phyloP scores from a whole-genome alignment of 1,284 basidiomycete genomes.

The Ustilago trichophora region DNA sequence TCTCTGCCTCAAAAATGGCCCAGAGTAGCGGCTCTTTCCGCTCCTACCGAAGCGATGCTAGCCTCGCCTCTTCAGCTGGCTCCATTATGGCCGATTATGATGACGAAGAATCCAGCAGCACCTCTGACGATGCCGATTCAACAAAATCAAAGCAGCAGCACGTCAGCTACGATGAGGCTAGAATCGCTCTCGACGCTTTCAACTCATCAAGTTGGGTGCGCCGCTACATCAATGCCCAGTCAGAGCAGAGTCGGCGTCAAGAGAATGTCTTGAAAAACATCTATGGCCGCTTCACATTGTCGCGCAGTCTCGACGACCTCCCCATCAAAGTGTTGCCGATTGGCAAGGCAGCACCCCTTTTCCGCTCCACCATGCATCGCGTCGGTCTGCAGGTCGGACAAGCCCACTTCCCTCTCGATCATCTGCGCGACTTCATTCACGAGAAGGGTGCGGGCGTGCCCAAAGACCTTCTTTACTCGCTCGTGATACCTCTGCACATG shows the following conservation, averaged over 20 bases:
- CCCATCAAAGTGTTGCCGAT: constrained; percentile 69
- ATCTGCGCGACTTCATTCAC: constrained; percentile 76
- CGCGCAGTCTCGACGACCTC: constrained; percentile 53
- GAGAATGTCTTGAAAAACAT: constrained; percentile 65
- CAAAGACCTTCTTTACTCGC: constrained; percentile 76
- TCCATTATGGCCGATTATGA: constrained; percentile 1
- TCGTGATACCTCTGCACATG: constrained; percentile 85
- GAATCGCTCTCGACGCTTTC: constrained; percentile 76
- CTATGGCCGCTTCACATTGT: constrained; percentile 52
- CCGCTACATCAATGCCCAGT: constrained; percentile 52
- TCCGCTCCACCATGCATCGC: constrained; percentile 76
- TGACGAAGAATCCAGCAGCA: constrained; percentile 13
- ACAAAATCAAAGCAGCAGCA: constrained; percentile 7
- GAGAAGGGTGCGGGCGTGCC: constrained; percentile 80
- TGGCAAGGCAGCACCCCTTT: constrained; percentile 75
- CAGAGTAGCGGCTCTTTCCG: constrained; percentile 66
- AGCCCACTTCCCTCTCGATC: constrained; percentile 73
- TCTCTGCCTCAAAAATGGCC: constrained; percentile 52
- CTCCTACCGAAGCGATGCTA: constrained; percentile 6
- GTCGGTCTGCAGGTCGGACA: constrained; percentile 73
- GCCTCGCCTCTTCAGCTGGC: constrained; percentile 4
- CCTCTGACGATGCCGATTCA: constrained; percentile 10
- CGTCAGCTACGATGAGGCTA: constrained; percentile 72
- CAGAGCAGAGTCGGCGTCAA: constrained; percentile 70
- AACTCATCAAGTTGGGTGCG: constrained; percentile 82